phyloP scores from a whole-genome alignment of 2,329 filamentous ascomycete genomes.

The Ophiostoma himal-ulmi region DNA sequence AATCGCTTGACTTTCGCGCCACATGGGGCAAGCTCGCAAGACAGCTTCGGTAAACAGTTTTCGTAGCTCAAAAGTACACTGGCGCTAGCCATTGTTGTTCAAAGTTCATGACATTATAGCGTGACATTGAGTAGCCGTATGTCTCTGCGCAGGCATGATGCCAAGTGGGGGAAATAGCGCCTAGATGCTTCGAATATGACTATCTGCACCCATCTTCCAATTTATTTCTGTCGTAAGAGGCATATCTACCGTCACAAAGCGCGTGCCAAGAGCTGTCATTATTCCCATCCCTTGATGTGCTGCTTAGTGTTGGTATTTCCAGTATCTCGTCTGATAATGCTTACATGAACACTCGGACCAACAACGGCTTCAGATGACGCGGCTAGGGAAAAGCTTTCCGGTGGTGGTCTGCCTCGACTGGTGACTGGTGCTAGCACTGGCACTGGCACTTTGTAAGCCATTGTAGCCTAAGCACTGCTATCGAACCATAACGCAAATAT shows the following conservation, averaged over 20 bases:
- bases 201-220: background rate
- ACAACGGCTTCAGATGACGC: background rate
- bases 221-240: background rate
- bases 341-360: background rate
- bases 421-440: background rate
- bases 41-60: background rate
- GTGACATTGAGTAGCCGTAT: background rate
- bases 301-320: background rate
- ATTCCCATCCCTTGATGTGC: background rate
- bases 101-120: conserved; percentile 7
- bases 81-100: background rate
- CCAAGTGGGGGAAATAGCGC: background rate
- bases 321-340: background rate
- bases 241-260: background rate
- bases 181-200: background rate
- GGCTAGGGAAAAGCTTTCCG: background rate
- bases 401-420: background rate
- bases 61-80: background rate
- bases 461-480: background rate
- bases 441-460: background rate
- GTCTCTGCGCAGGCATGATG: background rate
- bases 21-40: background rate
- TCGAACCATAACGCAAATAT: background rate
- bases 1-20: background rate
- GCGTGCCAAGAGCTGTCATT: background rate